Conservation (phyloP, 768 basidiomycete genomes). For the Rhodotorula sphaerocarpa region DNA sequence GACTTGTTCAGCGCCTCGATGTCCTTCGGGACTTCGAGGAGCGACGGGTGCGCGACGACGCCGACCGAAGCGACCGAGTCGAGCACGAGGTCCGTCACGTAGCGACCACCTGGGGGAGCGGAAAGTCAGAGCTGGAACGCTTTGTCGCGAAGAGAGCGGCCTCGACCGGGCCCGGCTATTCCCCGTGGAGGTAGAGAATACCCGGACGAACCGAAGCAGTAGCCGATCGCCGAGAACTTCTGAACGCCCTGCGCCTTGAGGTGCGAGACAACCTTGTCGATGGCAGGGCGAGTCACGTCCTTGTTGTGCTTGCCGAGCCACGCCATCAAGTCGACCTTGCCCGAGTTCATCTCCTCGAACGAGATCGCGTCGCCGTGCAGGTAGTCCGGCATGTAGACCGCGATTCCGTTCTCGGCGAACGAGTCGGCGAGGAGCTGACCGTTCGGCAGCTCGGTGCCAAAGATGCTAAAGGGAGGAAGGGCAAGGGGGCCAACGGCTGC, state of each 20-base stretch:
- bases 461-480: too few species aligned
- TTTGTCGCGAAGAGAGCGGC: too few species aligned
- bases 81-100: not conserved
- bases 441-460: conserved; percentile 27
- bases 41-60: conserved; percentile 57
- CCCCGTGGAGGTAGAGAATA: conserved; percentile 49
- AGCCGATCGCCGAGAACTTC: conserved; percentile 56
- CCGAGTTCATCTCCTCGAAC: conserved; percentile 34
- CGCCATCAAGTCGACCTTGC: conserved; percentile 46
- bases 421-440: conserved; percentile 37
- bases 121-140: too few species aligned
- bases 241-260: conserved; percentile 58
- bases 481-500: too few species aligned
- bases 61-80: conserved; percentile 47
- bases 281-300: conserved; percentile 47
- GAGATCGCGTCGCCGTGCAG: conserved; percentile 45
- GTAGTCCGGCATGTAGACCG: conserved; percentile 36
- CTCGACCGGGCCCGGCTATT: not conserved
- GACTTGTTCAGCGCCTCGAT: conserved; percentile 50
- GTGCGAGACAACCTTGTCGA: conserved; percentile 55
- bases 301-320: conserved; percentile 50
- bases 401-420: conserved; percentile 36
- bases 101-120: not conserved
- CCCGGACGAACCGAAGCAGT: conserved; percentile 52
- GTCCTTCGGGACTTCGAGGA: conserved; percentile 56